Percentiles rank a stretch among this genome's conserved stretches.
These are phyloP conservation scores for Boletus speciosus DNA, from an alignment of 768 basidiomycete genomes.

Conservation along the genomic window DNA sequence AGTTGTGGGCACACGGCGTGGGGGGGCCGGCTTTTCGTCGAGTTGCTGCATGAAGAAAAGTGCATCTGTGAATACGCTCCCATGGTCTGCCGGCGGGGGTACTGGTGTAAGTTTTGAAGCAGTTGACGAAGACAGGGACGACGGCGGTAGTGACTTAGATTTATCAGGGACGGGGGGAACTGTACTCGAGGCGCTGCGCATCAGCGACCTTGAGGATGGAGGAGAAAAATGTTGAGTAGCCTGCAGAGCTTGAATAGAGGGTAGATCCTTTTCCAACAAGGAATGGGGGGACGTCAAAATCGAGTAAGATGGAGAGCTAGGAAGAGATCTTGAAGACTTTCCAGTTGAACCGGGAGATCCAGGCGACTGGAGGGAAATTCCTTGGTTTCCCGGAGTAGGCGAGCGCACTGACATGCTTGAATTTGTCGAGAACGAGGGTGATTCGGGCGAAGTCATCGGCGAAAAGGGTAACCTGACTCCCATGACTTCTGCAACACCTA, in stretches of 20 bases:
- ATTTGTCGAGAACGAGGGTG: constrained; percentile 31
- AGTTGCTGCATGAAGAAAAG: constrained; percentile 68
- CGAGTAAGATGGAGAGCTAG: constrained; percentile 27
- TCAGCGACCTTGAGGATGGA: constrained; percentile 9
- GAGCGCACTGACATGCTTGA: constrained; percentile 26
- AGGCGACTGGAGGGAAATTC: constrained; percentile 9
- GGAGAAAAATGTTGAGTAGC: constrained; percentile 10
- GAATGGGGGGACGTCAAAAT: constrained; percentile 38
- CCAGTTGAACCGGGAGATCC: constrained; percentile 14
- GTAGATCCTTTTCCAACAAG: constrained; percentile 31
- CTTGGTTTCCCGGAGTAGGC: constrained; percentile 15
- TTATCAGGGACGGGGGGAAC: constrained; percentile 31
- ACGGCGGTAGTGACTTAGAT: constrained; percentile 12
- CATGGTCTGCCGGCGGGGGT: constrained; percentile 19
- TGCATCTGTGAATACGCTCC: constrained; percentile 49
- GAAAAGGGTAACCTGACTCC: constrained; percentile 32
- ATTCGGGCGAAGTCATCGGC: constrained; percentile 28
- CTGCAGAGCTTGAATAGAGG: constrained; percentile 32
- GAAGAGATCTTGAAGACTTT: constrained; percentile 21
- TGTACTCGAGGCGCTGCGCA: constrained; percentile 8
- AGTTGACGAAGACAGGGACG: constrained; percentile 23
- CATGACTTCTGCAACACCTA: constrained; percentile 23
- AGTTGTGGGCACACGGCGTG: constrained; percentile 43
- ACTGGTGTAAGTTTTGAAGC: constrained; percentile 25
- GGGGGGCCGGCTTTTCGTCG: constrained; percentile 32